phyloP scores from a whole-genome alignment of 192 early-diverging fungal species.

The Podila verticillata region DNA sequence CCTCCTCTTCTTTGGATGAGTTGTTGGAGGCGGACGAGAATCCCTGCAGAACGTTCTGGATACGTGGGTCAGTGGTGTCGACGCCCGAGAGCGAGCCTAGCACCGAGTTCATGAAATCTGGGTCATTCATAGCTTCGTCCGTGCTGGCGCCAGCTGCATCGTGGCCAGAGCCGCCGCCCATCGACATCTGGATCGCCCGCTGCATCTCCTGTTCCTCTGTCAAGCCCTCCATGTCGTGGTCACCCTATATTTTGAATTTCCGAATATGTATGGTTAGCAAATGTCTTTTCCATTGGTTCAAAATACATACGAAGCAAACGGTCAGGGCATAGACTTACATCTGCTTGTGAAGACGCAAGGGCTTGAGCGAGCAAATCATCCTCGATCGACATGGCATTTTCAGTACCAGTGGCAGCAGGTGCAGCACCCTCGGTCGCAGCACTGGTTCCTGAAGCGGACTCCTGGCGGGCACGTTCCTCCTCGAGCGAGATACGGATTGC shows the following conservation, averaged over 20 bases:
- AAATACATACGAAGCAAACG: too few species aligned
- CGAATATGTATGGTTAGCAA: too few species aligned
- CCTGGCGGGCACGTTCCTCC: slow-evolving; percentile 94
- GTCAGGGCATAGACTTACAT: slow-evolving; percentile 2
- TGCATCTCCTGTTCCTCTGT: slow-evolving; percentile 79
- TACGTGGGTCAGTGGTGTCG: slow-evolving; percentile 83
- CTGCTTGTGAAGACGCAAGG: slow-evolving; percentile 74
- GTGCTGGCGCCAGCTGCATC: slow-evolving; percentile 19
- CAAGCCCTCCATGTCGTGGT: slow-evolving; percentile 73
- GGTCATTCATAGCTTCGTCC: slow-evolving; percentile 52
- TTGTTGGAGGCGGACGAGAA: slow-evolving; percentile 34
- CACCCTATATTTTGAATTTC: slow-evolving; percentile 51
- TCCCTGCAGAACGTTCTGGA: slow-evolving; percentile 72
- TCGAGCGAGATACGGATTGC: slow-evolving; percentile 96
- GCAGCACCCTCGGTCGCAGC: slow-evolving; percentile 31
- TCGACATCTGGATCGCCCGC: slow-evolving; percentile 80
- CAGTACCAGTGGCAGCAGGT: slow-evolving; percentile 26
- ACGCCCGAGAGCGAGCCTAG: slow-evolving; percentile 88
- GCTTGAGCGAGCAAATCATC: slow-evolving; percentile 75
- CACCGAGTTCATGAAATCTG: slow-evolving; percentile 76
- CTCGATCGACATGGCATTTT: slow-evolving; percentile 48
- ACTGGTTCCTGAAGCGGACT: slow-evolving; percentile 60
- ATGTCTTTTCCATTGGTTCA: too few species aligned
- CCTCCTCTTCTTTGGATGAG: slow-evolving; percentile 17
- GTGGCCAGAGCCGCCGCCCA: slow-evolving; percentile 53